Conservation (phyloP, 2,329 filamentous ascomycete species). For the Penicillium sp. region DNA sequence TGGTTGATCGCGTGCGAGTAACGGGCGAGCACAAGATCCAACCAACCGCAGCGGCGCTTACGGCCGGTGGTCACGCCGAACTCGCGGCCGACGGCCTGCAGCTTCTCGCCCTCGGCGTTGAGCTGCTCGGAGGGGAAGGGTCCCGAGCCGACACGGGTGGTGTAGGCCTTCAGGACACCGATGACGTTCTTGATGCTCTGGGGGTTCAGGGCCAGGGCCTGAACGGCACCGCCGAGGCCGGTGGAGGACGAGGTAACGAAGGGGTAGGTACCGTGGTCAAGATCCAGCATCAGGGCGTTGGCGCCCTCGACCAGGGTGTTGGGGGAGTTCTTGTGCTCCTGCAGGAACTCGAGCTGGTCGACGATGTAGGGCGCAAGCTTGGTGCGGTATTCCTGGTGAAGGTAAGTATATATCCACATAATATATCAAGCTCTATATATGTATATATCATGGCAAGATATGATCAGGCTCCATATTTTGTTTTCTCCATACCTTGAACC, state of each 20-base stretch:
- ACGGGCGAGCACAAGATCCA: slow-evolving; percentile 65
- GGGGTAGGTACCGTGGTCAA: slow-evolving; percentile 55
- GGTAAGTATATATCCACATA: background rate
- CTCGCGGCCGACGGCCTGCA: slow-evolving; percentile 58
- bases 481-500: slow-evolving; percentile 52
- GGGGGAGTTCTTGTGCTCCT: slow-evolving; percentile 55
- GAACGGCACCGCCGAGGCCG: slow-evolving; percentile 53
- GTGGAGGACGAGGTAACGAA: slow-evolving; percentile 52
- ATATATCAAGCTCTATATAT: background rate
- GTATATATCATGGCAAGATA: background rate
- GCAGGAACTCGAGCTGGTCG: slow-evolving; percentile 54
- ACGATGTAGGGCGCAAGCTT: slow-evolving; percentile 41
- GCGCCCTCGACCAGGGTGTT: slow-evolving; percentile 64
- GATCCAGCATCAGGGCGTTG: slow-evolving; percentile 64
- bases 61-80: slow-evolving; percentile 61
- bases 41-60: slow-evolving; percentile 64
- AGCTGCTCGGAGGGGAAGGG: slow-evolving; percentile 65
- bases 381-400: slow-evolving; percentile 37
- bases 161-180: slow-evolving; percentile 67
- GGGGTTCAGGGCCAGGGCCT: slow-evolving; percentile 60
- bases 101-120: slow-evolving; percentile 57
- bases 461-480: background rate
- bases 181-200: slow-evolving; percentile 59
- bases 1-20: slow-evolving; percentile 60
- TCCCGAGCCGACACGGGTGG: slow-evolving; percentile 59